Base-by-base conservation (phyloP, 768 basidiomycete species). In the Leucogyrophana mollusca region DNA sequence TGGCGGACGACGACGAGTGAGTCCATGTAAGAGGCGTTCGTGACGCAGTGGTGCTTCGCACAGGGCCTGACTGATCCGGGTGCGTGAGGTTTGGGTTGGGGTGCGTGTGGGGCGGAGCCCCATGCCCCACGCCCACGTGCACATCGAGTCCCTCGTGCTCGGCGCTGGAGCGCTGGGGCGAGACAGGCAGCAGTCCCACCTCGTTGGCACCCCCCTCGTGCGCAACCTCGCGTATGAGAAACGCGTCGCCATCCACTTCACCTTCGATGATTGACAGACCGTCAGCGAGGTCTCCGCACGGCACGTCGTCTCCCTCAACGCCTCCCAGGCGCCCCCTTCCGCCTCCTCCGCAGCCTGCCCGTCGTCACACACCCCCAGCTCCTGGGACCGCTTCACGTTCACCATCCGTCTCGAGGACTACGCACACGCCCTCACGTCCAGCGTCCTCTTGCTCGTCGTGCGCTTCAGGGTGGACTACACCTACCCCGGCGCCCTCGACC, bases 201-300 rank as follows among this genome's bases (percentile, higher is more conserved):
- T 96, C 11, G 70, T 75, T 2, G 95, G 95, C 5, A 81, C 87
- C 7, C 67, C 95, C 46, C 77, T 91, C 40, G 91, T 93, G 16
- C 80, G 85, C 54, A 97, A 98, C 62, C 54, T 96, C 43, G 72
- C 88, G 0, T 98, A 88, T 51, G 84, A 89, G 63, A 98, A 98
- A 68, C 74, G 78, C 42, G 85, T 97, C 37, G 83, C 79, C 0
- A 76, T 96, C 1, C 73, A 94, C 1, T 98, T 94, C 63, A 97
- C 95, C 2, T 72, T 95, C 38, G 95, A 97, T 64, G 83, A 87
- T 38, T 98, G 95, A 95, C 82, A 87, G 52, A 98, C 94, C 3
- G 89, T 90, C 1, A 85, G 82, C 34, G 95, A 98, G 62, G 92
- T 96, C 24, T 50, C 65, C 34, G 85, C 76, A n/a, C 65, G 58